Conservation (phyloP, 148 eudicot genomes). For the Chenopodium suecicum region DNA sequence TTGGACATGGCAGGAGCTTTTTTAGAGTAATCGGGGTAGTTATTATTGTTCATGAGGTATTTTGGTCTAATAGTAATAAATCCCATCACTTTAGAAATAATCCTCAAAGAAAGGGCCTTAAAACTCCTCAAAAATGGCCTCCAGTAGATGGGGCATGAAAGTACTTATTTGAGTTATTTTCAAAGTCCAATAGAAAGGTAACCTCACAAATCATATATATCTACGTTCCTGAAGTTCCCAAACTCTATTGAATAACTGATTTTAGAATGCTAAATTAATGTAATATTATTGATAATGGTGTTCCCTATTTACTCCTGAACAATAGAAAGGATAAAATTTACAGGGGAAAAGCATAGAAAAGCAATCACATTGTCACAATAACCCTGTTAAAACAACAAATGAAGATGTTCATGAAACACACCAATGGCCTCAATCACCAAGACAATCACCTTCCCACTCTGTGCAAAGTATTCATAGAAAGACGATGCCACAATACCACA, state of each 20-base stretch:
- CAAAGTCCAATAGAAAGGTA: no score
- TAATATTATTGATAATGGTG: no score
- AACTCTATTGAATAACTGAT: background rate
- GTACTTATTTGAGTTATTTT: background rate
- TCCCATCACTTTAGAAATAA: background rate
- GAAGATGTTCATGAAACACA: constrained; percentile 31
- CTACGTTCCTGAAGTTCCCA: no score
- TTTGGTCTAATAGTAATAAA: background rate
- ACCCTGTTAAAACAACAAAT: constrained; percentile 6
- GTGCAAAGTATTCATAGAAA: constrained; percentile 43
- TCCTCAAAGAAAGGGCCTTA: background rate
- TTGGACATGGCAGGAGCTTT: no score
- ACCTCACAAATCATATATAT: background rate
- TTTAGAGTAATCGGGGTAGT: background rate
- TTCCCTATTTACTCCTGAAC: background rate
- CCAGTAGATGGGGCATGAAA: background rate
- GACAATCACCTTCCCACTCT: constrained; percentile 51
- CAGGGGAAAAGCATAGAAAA: background rate
- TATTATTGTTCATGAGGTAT: background rate
- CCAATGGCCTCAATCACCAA: constrained; percentile 78
- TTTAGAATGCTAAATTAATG: background rate
- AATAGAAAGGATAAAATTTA: background rate
- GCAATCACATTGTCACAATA: background rate
- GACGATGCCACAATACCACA: constrained; percentile 55
- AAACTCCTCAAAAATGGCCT: background rate